Base-by-base conservation (phyloP, 23 red algal genomes). In the Gracilaria caudata region DNA sequence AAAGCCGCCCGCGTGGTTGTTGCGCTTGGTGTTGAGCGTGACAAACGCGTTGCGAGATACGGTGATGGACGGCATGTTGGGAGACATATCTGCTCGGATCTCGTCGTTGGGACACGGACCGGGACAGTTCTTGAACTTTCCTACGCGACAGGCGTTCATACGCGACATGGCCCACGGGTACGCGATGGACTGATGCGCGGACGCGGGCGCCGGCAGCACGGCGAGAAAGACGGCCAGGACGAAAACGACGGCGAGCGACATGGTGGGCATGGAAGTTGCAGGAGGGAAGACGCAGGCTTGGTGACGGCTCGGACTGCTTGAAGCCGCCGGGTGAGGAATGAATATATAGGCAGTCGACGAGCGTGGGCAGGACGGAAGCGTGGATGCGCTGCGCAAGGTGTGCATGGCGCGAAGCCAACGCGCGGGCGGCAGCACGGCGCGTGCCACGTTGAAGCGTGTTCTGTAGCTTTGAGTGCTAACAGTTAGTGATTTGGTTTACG, bases 21-120 rank as follows among this genome's bases (percentile, higher is more conserved):
- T 75, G 16, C 63, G 43, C 17, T 49, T 57, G 49, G 54, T 64
- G 51, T 66, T 41, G 51, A 89, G 44, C 28, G 54, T 68, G 35
- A 78, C 47, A 26, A 54, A 35, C 4, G 49, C 47, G 63, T 79
- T 79, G 21, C 89, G 78, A n/a, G 54, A 60, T 24, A 66, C 63
- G 41, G 51, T 73, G 34, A 77, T 55, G 23, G 89, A 70, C 20
- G 77, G 65, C 25, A 76, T 75, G 66, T 82, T 51, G 25, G 80
- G 63, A 20, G 68, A 73, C 23, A 38, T 24, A 12, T 83, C 89
- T 25, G 17, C 26, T 19, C 77, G 89, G 23, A 82, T 36, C 32
- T 83, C 80, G 64, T 39, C 34, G 66, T 70, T 82, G 37, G 89
- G 89, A 28, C 89, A 92, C 44, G 89, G 89, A 17, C 89, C 89